A percentile compares a stretch with the other conserved stretches of the same genome.
These are phyloP conservation scores for Scedosporium minutisporum DNA, from an alignment of 2,329 filamentous ascomycete species.

Conservation along the genomic window DNA sequence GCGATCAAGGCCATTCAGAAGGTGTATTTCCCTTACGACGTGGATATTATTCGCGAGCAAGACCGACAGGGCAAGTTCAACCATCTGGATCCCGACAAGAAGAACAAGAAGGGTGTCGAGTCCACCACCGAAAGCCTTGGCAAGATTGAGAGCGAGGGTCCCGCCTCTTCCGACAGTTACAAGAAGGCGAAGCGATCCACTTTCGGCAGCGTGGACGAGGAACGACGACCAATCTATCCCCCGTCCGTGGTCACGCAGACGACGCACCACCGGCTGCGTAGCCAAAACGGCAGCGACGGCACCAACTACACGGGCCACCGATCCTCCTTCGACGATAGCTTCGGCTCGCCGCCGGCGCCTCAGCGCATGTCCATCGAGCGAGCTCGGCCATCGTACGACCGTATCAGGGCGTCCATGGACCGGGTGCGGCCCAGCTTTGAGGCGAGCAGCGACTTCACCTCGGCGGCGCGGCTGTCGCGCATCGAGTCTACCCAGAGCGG, in stretches of 20 bases:
- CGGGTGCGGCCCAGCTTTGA: constrained; percentile 76
- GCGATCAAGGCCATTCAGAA: constrained; percentile 82
- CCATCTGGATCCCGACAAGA: constrained; percentile 45
- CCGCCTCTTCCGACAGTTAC: constrained; percentile 31
- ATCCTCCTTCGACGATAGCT: constrained; percentile 44
- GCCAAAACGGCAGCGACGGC: constrained; percentile 87
- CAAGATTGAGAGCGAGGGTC: constrained; percentile 20
- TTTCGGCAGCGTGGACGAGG: constrained; percentile 67
- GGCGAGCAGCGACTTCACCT: constrained; percentile 82
- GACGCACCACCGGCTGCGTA: constrained; percentile 65
- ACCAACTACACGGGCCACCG: constrained; percentile 74
- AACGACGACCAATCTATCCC: constrained; percentile 85
- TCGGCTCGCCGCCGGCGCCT: background rate
- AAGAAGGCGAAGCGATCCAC: constrained; percentile 43
- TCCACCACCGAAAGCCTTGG: constrained; percentile 23
- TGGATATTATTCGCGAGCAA: constrained; percentile 94
- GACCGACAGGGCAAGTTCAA: constrained; percentile 74
- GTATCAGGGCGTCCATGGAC: constrained; percentile 80
- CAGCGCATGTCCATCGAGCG: constrained; percentile 53
- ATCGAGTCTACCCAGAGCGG: constrained; percentile 64
- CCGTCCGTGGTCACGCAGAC: constrained; percentile 74
- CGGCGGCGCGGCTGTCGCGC: constrained; percentile 71
- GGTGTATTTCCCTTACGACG: constrained; percentile 83
- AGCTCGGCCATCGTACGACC: constrained; percentile 76
- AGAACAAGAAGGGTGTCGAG: constrained; percentile 19